Evolutionary conservation across 331 rosid species (phyloP), one percentile per base, ranked within the genome.

Genomic region (Quercus lobata): DNA sequence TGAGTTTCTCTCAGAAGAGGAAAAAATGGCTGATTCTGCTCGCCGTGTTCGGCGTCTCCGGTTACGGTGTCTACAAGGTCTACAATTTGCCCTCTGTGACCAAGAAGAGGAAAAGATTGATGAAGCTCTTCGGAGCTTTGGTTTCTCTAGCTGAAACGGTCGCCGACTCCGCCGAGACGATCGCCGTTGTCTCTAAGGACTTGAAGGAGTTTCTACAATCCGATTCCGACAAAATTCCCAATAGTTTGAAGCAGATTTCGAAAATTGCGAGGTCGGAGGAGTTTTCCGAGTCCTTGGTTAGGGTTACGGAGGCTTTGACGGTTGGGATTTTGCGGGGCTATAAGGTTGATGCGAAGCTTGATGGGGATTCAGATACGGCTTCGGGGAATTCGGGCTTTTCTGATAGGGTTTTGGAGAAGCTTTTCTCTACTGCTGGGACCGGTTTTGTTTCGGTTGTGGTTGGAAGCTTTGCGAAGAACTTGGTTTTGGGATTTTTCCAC

Each of bases 401-500:
- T 0, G 92, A 90, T 69, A 73, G 69, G 81, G 84, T 84, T 17
- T 27, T 90, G 71, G 98, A 93, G 54, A 84, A 71, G 80, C 83
- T 90, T 46, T 85, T 88, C 79, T 91, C 98, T 17, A 83, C 84
- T 37, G 90, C 97, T 5, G 99, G 99, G 72, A 84, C 96, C 2
- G 96, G 99, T 53, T 95, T 95, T 54, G 90, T 46, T 29, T 93
- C 98, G 7, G 94, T 88, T 65, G 91, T 95, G 73, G 97, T 93
- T 24, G 99, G 99, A 54, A 95, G 97, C 85, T 95, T 95, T 77
- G 99, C 97, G 1, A 90, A 82, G 88, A 95, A 95, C 74, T 69
- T 93, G 89, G 93, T 95, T 78, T 19, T 89, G 89, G 98, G 93
- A 5, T 88, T 85, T 76, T 75, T 58, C 78, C 78, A 81, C 3